Base-by-base conservation (phyloP, 352 stramenopile species). In the Pythium insidiosum region DNA sequence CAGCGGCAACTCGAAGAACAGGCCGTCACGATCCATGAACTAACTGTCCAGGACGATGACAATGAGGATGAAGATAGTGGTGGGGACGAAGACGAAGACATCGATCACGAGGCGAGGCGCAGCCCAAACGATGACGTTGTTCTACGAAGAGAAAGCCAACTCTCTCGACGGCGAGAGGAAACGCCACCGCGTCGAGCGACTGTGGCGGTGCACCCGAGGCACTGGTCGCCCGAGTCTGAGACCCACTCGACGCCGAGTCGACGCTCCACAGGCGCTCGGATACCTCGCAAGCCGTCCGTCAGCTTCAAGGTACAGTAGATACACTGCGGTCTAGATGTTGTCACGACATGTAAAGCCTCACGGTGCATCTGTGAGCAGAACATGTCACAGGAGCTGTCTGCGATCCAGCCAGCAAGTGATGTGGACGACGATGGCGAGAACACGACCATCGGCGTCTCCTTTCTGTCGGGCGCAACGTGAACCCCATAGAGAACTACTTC, bases 11-110 rank as follows among this genome's bases (percentile, higher is more conserved):
- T 89, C 1, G 54, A 82, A 12, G 71, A 85, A 20, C 68, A 84
- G 50, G 73, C 76, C 4, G 44, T 85, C 26, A 89, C 76, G 7
- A 85, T 89, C 44, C 76, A 89, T 30, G 76, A 89, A 44, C 61
- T 89, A 20, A 89, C 76, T 1, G 53, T 89, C 6, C 71, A 89
- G 58, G 76, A 85, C 41, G 75, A 87, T 16, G 56, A 62, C 9
- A 50, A 37, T 6, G 58, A 72, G 9, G 47, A 70, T 10, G 56
- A 59, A 1, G 62, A 65, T 11, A 31, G 31, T 16, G 15, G 20
- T 19, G 20, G 33, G 0, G 29, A 39, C 13, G 38, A 38, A 41
- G 38, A 29, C 20, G 7, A 50, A 13, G 19, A n/a, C 18, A 6
- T 15, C 21, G 16, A 31, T 19, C 15, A 21, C 25, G 37, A 42